Base-by-base conservation (phyloP, 441 rosid species). In the Brassica hybrid region DNA sequence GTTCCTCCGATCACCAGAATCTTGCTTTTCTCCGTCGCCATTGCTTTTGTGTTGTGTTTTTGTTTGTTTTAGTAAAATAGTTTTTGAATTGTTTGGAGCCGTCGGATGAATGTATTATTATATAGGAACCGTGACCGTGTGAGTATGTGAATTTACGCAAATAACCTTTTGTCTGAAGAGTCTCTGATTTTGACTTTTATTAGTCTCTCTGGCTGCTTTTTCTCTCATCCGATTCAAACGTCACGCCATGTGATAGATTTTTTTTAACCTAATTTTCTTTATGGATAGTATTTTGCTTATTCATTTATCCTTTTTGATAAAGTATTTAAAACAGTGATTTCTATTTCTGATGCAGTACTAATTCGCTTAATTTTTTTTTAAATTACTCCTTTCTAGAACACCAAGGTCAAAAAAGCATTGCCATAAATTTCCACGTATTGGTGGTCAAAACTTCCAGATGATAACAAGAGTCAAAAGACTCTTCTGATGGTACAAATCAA, bases 1-100 rank as follows among this genome's bases (percentile, higher is more conserved):
- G 91, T 89, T 14, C 89, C 93, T 71, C 93, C 91, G 32, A 89
- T 80, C 65, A 86, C 76, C 79, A 89, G 61, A 72, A 89, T 54
- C 76, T 81, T 86, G 86, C 86, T 87, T 79, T 82, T 85, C 68
- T 52, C 83, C n/a, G 83, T 80, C 82, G 84, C 82, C 76, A 75
- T 75, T 75, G 63, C 3, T 11, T 50, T 19, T 41, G n/a, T 48
- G 60, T 45, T 63, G 23, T 32, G 17, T 21, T 21, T 21, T 21
- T 21, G 23, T 17, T 34, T 62, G 23, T 41, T 12, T 45, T 72
- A 4, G 32, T 7, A 54, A 16, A 19, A 18, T 30, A 12, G 50
- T 13, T 73, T 30, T 30, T 30, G 70, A 63, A 48, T 72, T 13
- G 1, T 11, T 48, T 45, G 30, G 6, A 12, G 2, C 69, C 48